These are phyloP conservation scores for Abrus precatorius DNA, from an alignment of 306 rosid genomes.

Conservation along the genomic window DNA sequence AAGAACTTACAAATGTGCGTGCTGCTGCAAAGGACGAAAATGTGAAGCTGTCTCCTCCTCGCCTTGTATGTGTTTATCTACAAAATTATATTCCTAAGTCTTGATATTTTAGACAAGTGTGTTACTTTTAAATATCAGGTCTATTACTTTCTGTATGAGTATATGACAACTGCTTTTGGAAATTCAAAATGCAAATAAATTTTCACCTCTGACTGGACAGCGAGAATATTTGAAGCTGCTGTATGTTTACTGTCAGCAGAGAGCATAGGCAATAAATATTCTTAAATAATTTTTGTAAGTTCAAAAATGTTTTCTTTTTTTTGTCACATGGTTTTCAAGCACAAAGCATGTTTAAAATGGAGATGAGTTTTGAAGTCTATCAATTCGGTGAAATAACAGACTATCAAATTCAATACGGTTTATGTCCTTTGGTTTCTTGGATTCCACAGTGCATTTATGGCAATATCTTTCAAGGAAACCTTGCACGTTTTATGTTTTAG, in stretches of 20 bases:
- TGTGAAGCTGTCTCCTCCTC: slow-evolving; percentile 93
- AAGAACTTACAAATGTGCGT: slow-evolving; percentile 83
- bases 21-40: slow-evolving; percentile 84
- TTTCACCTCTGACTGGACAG: background rate
- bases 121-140: slow-evolving; percentile 15
- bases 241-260: slow-evolving; percentile 19
- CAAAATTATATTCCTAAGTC: slow-evolving; percentile 19
- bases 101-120: slow-evolving; percentile 25
- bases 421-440: slow-evolving; percentile 15
- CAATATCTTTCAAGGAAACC: slow-evolving; percentile 16
- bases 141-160: background rate
- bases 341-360: too few relatives aligned
- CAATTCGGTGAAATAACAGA: slow-evolving; percentile 27
- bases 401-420: slow-evolving; percentile 12
- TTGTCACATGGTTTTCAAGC: slow-evolving; percentile 1
- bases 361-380: slow-evolving; percentile 10
- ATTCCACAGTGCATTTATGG: slow-evolving; percentile 22
- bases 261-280: slow-evolving; percentile 9
- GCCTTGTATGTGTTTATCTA: slow-evolving; percentile 73
- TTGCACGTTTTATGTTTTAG: slow-evolving; percentile 29
- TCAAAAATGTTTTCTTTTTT: background rate
- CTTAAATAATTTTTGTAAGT: background rate
- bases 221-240: slow-evolving; percentile 24
- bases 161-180: slow-evolving; percentile 7
- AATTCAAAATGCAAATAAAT: slow-evolving; percentile 10